phyloP scores from a whole-genome alignment of 208 protist genomes.

The Trypanosoma cruzi region DNA sequence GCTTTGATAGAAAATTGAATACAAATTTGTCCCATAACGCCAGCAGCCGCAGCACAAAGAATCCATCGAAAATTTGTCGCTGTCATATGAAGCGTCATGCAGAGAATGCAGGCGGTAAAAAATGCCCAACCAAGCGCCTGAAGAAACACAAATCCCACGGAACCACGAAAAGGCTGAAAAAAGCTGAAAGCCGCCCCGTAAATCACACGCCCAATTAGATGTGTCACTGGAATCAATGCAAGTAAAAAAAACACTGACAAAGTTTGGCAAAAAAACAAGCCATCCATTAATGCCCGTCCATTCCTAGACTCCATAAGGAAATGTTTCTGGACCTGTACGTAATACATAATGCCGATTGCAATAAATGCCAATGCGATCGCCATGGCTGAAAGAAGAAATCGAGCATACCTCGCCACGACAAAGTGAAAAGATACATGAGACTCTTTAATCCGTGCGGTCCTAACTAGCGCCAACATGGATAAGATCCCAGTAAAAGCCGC shows the following conservation, averaged over 20 bases:
- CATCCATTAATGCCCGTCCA: slow-evolving; percentile 10
- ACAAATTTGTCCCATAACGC: slow-evolving; percentile 13
- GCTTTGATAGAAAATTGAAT: slow-evolving; percentile 23
- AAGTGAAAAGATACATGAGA: slow-evolving; percentile 15
- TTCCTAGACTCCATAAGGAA: background rate
- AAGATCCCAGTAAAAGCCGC: slow-evolving; percentile 21
- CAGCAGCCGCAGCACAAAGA: slow-evolving; percentile 14
- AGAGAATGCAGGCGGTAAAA: slow-evolving; percentile 50
- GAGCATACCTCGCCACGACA: slow-evolving; percentile 40
- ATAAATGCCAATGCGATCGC: slow-evolving; percentile 26
- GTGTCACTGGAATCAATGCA: slow-evolving; percentile 36
- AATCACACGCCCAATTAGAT: slow-evolving; percentile 44
- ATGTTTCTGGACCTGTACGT: background rate
- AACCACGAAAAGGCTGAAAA: slow-evolving; percentile 36
- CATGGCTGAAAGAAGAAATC: slow-evolving; percentile 32
- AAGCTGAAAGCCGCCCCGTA: slow-evolving; percentile 51
- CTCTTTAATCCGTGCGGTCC: slow-evolving; percentile 40
- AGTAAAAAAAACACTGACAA: slow-evolving; percentile 32
- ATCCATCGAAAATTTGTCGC: slow-evolving; percentile 31
- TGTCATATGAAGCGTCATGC: slow-evolving; percentile 44
- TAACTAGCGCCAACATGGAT: slow-evolving; percentile 55
- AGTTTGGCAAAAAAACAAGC: slow-evolving; percentile 23
- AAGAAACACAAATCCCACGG: slow-evolving; percentile 43
- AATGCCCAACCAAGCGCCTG: slow-evolving; percentile 58
- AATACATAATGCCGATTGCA: slow-evolving; percentile 21